Conservation (phyloP, 208 protist genomes). For the Zelonia costaricensis region DNA sequence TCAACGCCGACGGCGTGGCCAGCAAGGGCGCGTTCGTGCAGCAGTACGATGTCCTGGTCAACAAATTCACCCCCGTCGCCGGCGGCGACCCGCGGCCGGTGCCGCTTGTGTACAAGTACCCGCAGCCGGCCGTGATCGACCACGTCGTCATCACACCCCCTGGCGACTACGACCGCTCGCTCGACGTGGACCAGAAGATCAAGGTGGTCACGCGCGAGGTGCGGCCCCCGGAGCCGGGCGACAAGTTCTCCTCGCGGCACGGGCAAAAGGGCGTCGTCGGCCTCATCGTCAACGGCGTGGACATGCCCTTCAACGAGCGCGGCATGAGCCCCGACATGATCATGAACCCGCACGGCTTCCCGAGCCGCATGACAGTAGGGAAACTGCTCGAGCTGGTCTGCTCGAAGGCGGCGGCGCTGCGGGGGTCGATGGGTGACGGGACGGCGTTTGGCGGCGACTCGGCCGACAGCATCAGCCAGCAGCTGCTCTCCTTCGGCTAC, state of each 20-base stretch:
- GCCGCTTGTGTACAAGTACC: constrained; percentile 93
- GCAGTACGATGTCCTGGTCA: constrained; percentile 94
- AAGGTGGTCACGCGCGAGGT: constrained; percentile 95
- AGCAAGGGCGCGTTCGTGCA: constrained; percentile 87
- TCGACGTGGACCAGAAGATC: constrained; percentile 92
- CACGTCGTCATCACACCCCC: constrained; percentile 93
- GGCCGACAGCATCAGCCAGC: constrained; percentile 91
- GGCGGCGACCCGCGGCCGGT: constrained; percentile 56
- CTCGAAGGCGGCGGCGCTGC: constrained; percentile 96
- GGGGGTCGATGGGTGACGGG: constrained; percentile 93
- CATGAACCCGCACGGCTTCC: constrained; percentile 99
- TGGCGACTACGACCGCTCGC: constrained; percentile 74
- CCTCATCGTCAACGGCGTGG: constrained; percentile 97
- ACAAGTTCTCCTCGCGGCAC: constrained; percentile 99
- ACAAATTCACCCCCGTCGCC: constrained; percentile 90
- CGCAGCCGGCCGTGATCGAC: constrained; percentile 91
- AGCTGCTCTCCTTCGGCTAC: constrained; percentile 93
- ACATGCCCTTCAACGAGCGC: constrained; percentile 99
- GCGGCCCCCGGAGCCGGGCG: constrained; percentile 96
- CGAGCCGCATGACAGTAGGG: constrained; percentile 99
- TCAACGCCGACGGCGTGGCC: constrained; percentile 96
- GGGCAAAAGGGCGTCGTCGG: constrained; percentile 99
- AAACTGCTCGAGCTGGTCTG: constrained; percentile 99
- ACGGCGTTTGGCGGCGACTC: constrained; percentile 97
- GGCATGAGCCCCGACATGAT: constrained; percentile 99